Evolutionary conservation across 2,329 filamentous ascomycete species (phyloP).

Genomic region (Aspergillus bombycis): DNA sequence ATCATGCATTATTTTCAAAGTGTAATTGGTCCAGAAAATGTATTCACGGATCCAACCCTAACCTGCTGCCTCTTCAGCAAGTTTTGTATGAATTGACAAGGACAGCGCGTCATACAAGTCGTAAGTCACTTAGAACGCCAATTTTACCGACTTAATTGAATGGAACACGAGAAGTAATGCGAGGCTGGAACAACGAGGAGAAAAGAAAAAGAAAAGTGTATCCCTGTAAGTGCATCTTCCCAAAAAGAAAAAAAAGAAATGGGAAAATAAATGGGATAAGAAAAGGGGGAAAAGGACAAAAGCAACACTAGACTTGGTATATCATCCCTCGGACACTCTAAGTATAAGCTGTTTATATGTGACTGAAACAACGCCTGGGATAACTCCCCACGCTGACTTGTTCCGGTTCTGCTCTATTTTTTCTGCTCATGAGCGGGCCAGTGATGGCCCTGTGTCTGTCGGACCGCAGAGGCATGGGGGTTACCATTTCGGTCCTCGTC

Average conservation of each 20-base stretch:
- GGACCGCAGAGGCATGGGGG: slow-evolving; percentile 18
- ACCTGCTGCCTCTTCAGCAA: slow-evolving; percentile 13
- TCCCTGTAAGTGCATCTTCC: background rate
- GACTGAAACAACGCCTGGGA: slow-evolving; percentile 48
- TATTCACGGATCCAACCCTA: slow-evolving; percentile 12
- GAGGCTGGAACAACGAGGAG: slow-evolving; percentile 13
- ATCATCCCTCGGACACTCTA: slow-evolving; percentile 17
- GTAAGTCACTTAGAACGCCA: slow-evolving; percentile 34
- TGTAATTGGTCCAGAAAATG: slow-evolving; percentile 18
- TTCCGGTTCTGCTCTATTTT: slow-evolving; percentile 5
- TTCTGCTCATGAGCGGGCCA: slow-evolving; percentile 58
- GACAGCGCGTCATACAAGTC: slow-evolving; percentile 32
- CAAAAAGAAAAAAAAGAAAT: slow-evolving; percentile 14
- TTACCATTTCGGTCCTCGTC: slow-evolving; percentile 47
- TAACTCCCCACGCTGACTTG: slow-evolving; percentile 35
- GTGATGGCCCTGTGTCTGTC: slow-evolving; percentile 22
- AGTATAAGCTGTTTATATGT: slow-evolving; percentile 24
- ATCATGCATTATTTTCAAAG: slow-evolving; percentile 17
- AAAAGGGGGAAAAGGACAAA: slow-evolving; percentile 12
- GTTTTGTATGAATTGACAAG: slow-evolving; percentile 27
- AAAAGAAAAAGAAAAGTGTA: slow-evolving; percentile 5
- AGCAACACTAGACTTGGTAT: slow-evolving; percentile 18
- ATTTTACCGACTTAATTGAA: slow-evolving; percentile 15
- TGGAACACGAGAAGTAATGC: background rate
- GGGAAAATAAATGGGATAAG: slow-evolving; percentile 12